Evolutionary conservation across 768 basidiomycete species (phyloP).

Genomic region (Crucibulum laeve): DNA sequence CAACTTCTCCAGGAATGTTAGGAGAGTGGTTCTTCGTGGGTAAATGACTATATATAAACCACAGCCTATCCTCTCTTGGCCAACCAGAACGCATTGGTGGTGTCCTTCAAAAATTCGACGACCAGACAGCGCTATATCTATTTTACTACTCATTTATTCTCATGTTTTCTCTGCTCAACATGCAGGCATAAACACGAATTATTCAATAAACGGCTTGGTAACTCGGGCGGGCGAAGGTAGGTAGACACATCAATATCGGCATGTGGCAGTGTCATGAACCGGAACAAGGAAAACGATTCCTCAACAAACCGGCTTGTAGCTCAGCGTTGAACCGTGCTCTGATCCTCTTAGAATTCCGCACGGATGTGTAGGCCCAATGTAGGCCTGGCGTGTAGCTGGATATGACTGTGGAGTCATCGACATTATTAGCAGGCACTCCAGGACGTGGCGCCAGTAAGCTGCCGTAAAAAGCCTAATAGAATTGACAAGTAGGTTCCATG

Average conservation of each 20-base stretch:
- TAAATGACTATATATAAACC: conserved; percentile 28
- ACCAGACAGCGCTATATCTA: no score
- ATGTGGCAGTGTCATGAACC: conserved; percentile 1
- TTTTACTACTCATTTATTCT: not conserved
- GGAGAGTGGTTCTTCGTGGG: conserved; percentile 43
- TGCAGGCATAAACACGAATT: no score
- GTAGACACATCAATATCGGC: not conserved
- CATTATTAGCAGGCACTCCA: no score
- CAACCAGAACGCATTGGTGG: conserved; percentile 12
- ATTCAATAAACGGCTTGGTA: no score
- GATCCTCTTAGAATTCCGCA: no score
- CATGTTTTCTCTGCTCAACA: not conserved
- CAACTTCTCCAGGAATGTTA: conserved; percentile 37
- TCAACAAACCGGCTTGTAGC: not conserved
- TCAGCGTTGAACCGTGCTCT: no score
- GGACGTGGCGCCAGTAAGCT: no score
- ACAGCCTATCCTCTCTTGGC: conserved; percentile 8
- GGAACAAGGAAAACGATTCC: not conserved
- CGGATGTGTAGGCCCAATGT: no score
- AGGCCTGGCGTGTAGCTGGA: no score
- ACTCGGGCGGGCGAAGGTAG: not conserved
- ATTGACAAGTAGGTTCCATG: no score
- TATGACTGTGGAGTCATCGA: no score
- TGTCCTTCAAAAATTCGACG: not conserved
- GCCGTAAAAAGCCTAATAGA: no score